These are phyloP conservation scores for Oxalis stricta DNA, from an alignment of 441 rosid genomes.

Conservation along the genomic window DNA sequence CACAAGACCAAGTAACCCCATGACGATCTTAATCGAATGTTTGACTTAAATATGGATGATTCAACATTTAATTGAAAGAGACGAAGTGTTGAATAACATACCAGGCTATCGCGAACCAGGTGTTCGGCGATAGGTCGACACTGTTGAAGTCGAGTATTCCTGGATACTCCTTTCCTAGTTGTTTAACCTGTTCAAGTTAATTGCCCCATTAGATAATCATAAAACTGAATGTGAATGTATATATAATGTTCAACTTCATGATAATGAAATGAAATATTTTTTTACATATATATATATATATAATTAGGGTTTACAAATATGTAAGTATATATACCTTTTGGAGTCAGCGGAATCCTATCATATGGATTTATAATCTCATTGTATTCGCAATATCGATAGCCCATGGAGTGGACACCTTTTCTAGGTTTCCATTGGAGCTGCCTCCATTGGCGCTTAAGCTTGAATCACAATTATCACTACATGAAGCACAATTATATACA, in stretches of 20 bases:
- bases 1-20: too few relatives aligned
- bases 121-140: constrained; percentile 17
- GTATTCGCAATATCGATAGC: constrained; percentile 8
- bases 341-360: neutral
- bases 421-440: too few relatives aligned
- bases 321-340: neutral
- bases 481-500: too few relatives aligned
- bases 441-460: too few relatives aligned
- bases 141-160: constrained; percentile 11
- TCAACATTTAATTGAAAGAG: too few relatives aligned
- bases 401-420: too few relatives aligned
- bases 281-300: too few relatives aligned
- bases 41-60: neutral
- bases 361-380: constrained; percentile 3
- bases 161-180: constrained; percentile 10
- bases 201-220: neutral
- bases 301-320: too few relatives aligned
- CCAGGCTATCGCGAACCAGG: constrained; percentile 33
- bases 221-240: neutral
- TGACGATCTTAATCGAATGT: too few relatives aligned
- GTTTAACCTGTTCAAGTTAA: constrained; percentile 3
- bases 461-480: too few relatives aligned
- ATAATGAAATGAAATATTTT: too few relatives aligned
- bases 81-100: constrained; percentile 1
- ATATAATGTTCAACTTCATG: neutral